These are phyloP conservation scores for Pichia insulana DNA, from an alignment of 805 yeast genomes.

Conservation along the genomic window DNA sequence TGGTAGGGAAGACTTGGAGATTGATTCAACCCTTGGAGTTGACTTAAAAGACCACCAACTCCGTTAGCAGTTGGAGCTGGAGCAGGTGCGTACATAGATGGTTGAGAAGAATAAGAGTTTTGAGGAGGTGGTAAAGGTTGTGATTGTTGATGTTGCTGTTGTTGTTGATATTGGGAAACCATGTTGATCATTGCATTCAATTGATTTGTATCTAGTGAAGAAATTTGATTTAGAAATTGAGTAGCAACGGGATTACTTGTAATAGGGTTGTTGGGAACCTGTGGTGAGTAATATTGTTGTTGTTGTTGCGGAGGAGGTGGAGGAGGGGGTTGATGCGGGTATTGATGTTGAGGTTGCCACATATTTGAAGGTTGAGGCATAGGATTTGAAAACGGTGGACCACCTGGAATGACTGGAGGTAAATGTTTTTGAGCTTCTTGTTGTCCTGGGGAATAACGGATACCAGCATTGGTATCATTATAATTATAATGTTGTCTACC, in stretches of 20 bases:
- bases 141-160: conserved; percentile 6
- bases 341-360: conserved; percentile 3
- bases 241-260: no score
- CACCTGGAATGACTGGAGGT: conserved; percentile 6
- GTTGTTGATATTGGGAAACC: conserved; percentile 1
- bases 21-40: conserved; percentile 1
- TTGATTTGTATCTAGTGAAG: no score
- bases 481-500: conserved; percentile 1
- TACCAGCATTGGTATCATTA: not conserved
- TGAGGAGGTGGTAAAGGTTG: no score
- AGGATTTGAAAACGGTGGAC: conserved; percentile 7
- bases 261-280: no score
- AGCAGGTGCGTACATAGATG: conserved; percentile 1
- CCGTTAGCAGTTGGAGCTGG: conserved; percentile 1
- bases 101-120: not conserved
- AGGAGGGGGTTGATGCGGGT: conserved; percentile 11
- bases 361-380: conserved; percentile 1
- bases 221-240: no score
- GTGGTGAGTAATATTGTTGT: conserved; percentile 2
- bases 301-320: no score
- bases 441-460: conserved; percentile 8
- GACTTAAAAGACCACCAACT: conserved; percentile 1
- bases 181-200: no score
- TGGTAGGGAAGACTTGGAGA: no score
- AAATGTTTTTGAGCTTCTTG: conserved; percentile 9